A percentile compares a stretch with the other conserved stretches of the same genome.
These are phyloP conservation scores for Epicoccum sorghinum DNA, from an alignment of 2,329 filamentous ascomycete species.

Conservation along the genomic window DNA sequence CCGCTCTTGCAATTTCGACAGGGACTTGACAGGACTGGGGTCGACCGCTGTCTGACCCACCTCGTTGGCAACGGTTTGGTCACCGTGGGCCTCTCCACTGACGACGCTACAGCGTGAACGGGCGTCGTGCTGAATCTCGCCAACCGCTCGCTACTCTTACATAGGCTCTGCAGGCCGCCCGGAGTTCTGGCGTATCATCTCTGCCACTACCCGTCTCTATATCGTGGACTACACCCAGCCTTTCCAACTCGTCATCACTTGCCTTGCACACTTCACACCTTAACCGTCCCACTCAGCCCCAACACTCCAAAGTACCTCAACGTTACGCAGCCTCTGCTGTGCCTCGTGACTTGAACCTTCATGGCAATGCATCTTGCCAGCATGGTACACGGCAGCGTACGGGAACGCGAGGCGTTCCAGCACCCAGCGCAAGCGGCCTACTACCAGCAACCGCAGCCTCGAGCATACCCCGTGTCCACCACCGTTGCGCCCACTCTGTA, in stretches of 20 bases:
- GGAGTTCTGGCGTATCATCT: slow-evolving; percentile 42
- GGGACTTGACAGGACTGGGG: slow-evolving; percentile 37
- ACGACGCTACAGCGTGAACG: slow-evolving; percentile 42
- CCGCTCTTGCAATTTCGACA: slow-evolving; percentile 46
- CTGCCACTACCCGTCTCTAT: slow-evolving; percentile 36
- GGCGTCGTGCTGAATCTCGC: slow-evolving; percentile 45
- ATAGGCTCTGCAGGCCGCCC: slow-evolving; percentile 47
- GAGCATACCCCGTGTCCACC: slow-evolving; percentile 32
- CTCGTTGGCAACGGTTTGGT: slow-evolving; percentile 46
- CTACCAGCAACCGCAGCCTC: slow-evolving; percentile 47
- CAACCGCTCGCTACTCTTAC: slow-evolving; percentile 41
- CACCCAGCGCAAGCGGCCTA: slow-evolving; percentile 37
- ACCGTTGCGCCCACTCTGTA: slow-evolving; percentile 21
- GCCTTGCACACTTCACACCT: slow-evolving; percentile 19
- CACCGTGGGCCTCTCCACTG: slow-evolving; percentile 34
- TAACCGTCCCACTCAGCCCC: slow-evolving; percentile 12
- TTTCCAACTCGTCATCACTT: slow-evolving; percentile 29
- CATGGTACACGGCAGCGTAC: slow-evolving; percentile 52
- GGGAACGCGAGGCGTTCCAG: slow-evolving; percentile 48
- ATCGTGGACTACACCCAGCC: slow-evolving; percentile 14
- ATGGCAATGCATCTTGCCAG: slow-evolving; percentile 53
- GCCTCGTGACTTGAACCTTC: slow-evolving; percentile 32
- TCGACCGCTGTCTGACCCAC: slow-evolving; percentile 47
- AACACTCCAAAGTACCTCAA: slow-evolving; percentile 6
- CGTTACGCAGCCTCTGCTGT: slow-evolving; percentile 45